phyloP scores from a whole-genome alignment of 2,329 filamentous ascomycete genomes.

The Neopestalotiopsis sp. region DNA sequence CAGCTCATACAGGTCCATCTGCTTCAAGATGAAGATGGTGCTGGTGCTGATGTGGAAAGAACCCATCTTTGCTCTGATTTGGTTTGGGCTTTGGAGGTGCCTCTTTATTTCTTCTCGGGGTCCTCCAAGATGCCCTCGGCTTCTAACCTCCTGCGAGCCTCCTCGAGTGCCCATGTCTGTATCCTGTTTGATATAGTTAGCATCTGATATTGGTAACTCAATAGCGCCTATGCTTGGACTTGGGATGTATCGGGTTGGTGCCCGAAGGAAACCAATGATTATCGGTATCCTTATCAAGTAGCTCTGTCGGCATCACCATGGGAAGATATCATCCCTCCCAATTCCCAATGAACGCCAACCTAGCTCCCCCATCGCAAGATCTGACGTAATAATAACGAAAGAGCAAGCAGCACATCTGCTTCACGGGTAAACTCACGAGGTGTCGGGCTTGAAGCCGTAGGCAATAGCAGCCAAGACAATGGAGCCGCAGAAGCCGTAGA shows the following conservation, averaged over 20 bases:
- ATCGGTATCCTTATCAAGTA: no score
- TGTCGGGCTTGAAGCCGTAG: conserved; percentile 97
- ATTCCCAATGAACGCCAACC: no score
- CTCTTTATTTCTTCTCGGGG: conserved; percentile 61
- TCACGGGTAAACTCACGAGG: conserved; percentile 74
- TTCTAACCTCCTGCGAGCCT: conserved; percentile 93
- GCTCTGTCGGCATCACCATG: no score
- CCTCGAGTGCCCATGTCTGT: conserved; percentile 98
- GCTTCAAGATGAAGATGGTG: not conserved
- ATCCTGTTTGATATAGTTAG: conserved; percentile 67
- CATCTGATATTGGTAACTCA: conserved; percentile 11
- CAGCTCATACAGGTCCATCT: not conserved
- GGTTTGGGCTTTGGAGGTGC: not conserved
- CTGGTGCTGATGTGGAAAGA: not conserved
- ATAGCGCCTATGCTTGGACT: not conserved
- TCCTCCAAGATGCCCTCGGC: conserved; percentile 92
- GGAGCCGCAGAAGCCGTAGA: conserved; percentile 83
- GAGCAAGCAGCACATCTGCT: not conserved
- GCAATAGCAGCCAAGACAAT: conserved; percentile 76
- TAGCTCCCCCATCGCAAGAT: not conserved
- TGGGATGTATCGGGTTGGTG: not conserved
- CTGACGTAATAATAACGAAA: not conserved
- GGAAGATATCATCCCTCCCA: no score
- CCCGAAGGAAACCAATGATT: no score
- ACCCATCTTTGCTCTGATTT: not conserved